Conservation (phyloP, 768 basidiomycete species). For the Leccinum pellstonianum region DNA sequence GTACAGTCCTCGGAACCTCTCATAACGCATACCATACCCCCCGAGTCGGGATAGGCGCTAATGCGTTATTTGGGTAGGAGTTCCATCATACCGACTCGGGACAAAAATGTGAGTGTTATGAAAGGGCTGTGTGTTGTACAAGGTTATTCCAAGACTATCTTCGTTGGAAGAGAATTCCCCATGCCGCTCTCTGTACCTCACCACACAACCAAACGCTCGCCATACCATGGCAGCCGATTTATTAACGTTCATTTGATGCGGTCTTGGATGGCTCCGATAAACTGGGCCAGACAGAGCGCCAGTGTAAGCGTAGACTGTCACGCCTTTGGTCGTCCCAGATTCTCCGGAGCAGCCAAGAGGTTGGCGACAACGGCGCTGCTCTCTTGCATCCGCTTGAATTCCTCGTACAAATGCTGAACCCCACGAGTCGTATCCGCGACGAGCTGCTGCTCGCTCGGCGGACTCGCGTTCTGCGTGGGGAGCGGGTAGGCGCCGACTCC, state of each 20-base stretch:
- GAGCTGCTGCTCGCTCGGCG: constrained; percentile 48
- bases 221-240: background rate
- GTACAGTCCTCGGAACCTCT: too few species aligned
- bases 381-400: constrained; percentile 42
- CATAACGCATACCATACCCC: too few species aligned
- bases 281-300: background rate
- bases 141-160: too few species aligned
- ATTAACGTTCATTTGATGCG: background rate
- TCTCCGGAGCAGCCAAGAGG: constrained; percentile 59
- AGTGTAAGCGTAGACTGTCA: background rate
- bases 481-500: constrained; percentile 68
- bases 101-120: background rate
- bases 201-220: background rate
- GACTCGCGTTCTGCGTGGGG: constrained; percentile 27
- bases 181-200: background rate
- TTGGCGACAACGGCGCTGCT: constrained; percentile 33
- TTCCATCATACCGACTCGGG: background rate
- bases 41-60: background rate
- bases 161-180: too few species aligned
- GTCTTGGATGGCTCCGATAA: background rate
- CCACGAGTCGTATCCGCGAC: constrained; percentile 41
- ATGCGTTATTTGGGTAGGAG: background rate
- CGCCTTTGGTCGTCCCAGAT: constrained; percentile 45
- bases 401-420: constrained; percentile 50
- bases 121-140: too few species aligned